Base-by-base conservation (phyloP, 495 filamentous ascomycete species). In the Usnea hakonensis region DNA sequence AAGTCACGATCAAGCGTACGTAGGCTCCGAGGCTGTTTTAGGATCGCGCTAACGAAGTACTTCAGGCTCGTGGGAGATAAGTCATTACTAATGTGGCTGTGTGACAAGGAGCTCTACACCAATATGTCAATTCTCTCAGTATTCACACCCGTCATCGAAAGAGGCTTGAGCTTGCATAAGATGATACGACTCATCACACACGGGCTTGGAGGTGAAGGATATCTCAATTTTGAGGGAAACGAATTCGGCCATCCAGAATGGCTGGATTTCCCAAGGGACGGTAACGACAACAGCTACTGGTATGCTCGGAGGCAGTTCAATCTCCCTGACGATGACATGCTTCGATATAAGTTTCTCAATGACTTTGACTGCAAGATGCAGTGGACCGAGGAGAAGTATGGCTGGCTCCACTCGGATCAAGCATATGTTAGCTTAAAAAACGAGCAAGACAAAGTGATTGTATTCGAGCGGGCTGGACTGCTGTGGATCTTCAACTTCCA, bases 181-280 rank as follows among this genome's bases (percentile, higher is more conserved):
- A 87, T 97, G 85, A 96, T 98, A 71, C 88, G 94, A 19, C 83
- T 97, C 10, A 76, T 97, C 60, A 98, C 94, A 28, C 95, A 98
- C 75, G 84, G 78, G 36, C 83, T 98, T n/a, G 94, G 95, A 56
- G 94, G 94, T 64, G 94, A 98, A 75, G 94, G 92, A 43, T 98
- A 95, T 69, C 90, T 97, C 58, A 97, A 97, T 77, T 98, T 98
- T 69, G 91, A 96, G 75, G 94, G 93, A 64, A 98, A 98, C 74
- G 94, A 98, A 73, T 98, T 98, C 73, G 94, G 94, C 2, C 94
- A 98, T 73, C 94, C 94, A 0, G 94, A 98, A 78, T 98, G 94
- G 94, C 90, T 98, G 60, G 94, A 98, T 73, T 98, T 98, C 76
- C 94, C 94, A 14, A 88, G 94, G 36, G 91, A 82, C 64, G 94